Base-by-base conservation (phyloP, 768 basidiomycete genomes). In the Hericium rajendrae region DNA sequence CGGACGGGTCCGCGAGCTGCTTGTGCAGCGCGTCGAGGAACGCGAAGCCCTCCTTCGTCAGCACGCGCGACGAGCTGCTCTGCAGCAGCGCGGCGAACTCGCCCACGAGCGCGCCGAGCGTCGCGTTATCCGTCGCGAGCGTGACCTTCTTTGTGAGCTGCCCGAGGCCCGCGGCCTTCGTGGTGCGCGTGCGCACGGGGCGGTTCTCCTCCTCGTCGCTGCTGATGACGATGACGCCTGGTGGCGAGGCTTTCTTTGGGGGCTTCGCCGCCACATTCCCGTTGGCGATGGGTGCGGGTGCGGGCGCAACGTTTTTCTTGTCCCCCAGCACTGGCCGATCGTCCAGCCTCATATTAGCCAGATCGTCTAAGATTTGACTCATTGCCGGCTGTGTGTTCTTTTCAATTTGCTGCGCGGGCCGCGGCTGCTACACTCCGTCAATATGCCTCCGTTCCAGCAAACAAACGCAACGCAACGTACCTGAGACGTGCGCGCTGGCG, bases 21-120 rank as follows among this genome's bases (percentile, higher is more conserved):
- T 85, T 86, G 69, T 80, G 76, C 60, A 91, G 66, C 28, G 80
- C 76, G 61, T 88, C 86, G 55, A 91, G 70, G 69, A 91, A 86
- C 22, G 73, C 69, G 64, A 84, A 86, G 6, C 81, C 88, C 60
- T 89, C 85, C 68, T 80, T 84, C 38, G 83, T 89, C 63, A 86
- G 65, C 51, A 78, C 80, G 62, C 76, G 78, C 57, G 86, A 88
- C 48, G 78, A 82, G 65, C 83, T 85, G 56, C 77, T 78, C 67
- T 84, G 78, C 67, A 89, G 70, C 43, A 82, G 77, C 41, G 74
- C 74, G n/a, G 78, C 71, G 64, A 88, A 90, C 53, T 86, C 82
- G 48, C 67, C 65, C 39, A 88, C 80, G 37, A 81, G 66, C 50
- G 68, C 67, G 9, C 84, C 74, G 38, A 91, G 74, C n/a, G 71